Conservation (phyloP, 1,284 basidiomycete genomes). For the Apiotrichum brassicae region DNA sequence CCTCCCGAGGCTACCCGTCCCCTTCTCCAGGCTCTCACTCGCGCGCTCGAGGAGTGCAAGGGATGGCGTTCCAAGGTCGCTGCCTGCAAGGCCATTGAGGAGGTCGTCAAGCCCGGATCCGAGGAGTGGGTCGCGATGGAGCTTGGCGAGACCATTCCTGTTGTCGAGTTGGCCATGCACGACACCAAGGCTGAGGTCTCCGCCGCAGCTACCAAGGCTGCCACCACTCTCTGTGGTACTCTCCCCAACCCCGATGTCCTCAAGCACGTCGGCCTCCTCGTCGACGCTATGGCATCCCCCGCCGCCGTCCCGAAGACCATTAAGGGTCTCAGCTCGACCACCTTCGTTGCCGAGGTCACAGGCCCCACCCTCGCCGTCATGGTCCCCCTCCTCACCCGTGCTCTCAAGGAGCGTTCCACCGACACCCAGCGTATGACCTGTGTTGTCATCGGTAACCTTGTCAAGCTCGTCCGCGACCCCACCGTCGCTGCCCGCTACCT, state of each 20-base stretch:
- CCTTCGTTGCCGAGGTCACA: slow-evolving; percentile 96
- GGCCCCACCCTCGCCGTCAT: slow-evolving; percentile 93
- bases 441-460: slow-evolving; percentile 92
- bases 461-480: slow-evolving; percentile 93
- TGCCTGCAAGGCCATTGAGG: slow-evolving; percentile 77
- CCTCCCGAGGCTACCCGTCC: slow-evolving; percentile 75
- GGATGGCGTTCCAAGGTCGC: slow-evolving; percentile 96
- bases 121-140: slow-evolving; percentile 79
- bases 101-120: slow-evolving; percentile 61
- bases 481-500: slow-evolving; percentile 85
- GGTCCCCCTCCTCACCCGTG: slow-evolving; percentile 85
- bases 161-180: slow-evolving; percentile 87
- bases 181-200: slow-evolving; percentile 96
- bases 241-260: slow-evolving; percentile 90
- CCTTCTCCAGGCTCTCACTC: slow-evolving; percentile 66
- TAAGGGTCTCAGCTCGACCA: slow-evolving; percentile 84
- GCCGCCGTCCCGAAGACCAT: slow-evolving; percentile 79
- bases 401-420: slow-evolving; percentile 92
- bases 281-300: slow-evolving; percentile 92
- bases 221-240: slow-evolving; percentile 84
- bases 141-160: slow-evolving; percentile 75
- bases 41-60: slow-evolving; percentile 64
- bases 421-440: slow-evolving; percentile 78
- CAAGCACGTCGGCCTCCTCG: slow-evolving; percentile 82
- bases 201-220: slow-evolving; percentile 80